Evolutionary conservation across 169 alveolate species (phyloP).

Genomic region (Plasmodium knowlesi): DNA sequence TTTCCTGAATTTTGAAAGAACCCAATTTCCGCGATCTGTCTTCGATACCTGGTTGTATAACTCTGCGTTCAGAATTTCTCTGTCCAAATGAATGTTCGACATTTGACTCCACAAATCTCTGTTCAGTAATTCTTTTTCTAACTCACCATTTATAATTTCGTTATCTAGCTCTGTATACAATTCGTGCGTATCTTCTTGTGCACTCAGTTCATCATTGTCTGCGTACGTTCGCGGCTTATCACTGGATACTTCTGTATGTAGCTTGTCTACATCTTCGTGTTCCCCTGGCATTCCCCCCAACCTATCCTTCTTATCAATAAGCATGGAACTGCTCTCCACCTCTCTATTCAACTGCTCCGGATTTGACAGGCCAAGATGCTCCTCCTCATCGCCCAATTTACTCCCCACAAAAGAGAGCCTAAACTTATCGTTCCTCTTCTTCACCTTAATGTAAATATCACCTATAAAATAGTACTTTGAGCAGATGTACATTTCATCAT

Average conservation of each 20-base stretch:
- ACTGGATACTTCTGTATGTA: background rate
- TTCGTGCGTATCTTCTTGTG: background rate
- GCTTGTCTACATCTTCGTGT: background rate
- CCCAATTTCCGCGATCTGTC: constrained; percentile 6
- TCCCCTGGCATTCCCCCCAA: background rate
- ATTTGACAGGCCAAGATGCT: background rate
- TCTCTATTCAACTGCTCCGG: background rate
- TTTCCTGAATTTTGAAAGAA: background rate
- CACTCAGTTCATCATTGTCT: background rate
- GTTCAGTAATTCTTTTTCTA: background rate
- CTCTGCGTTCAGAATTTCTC: background rate
- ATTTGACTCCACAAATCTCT: background rate
- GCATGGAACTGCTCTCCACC: background rate
- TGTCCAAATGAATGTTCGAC: background rate
- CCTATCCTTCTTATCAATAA: background rate
- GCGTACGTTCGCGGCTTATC: background rate
- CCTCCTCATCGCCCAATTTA: background rate
- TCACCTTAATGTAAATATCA: constrained; percentile 57
- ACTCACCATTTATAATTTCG: constrained; percentile 6
- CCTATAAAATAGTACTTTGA: constrained; percentile 49
- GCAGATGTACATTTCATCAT: constrained; percentile 33
- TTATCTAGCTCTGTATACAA: background rate
- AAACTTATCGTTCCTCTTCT: constrained; percentile 12
- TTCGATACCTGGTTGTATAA: background rate
- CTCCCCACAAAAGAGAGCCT: constrained; percentile 20